Conservation (phyloP, 331 rosid genomes). For the Cydonia oblonga region DNA sequence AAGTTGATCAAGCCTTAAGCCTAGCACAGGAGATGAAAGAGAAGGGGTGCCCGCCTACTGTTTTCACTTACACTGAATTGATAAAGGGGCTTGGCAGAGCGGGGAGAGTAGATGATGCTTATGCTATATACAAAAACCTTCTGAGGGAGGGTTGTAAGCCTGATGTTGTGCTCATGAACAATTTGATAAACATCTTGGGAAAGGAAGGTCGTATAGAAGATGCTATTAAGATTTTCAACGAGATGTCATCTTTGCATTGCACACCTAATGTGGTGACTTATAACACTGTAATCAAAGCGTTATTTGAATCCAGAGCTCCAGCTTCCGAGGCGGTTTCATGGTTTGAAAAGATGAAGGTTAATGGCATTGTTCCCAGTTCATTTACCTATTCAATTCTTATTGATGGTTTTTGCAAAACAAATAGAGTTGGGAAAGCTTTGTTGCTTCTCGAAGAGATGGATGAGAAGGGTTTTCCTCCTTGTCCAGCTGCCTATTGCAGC, state of each 20-base stretch:
- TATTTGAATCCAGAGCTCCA: conserved; percentile 64
- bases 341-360: conserved; percentile 80
- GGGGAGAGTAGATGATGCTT: conserved; percentile 72
- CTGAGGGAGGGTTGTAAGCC: conserved; percentile 61
- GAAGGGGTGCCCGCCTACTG: conserved; percentile 56
- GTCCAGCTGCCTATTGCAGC: conserved; percentile 97
- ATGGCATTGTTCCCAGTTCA: conserved; percentile 62
- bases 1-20: conserved; percentile 54
- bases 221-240: conserved; percentile 47
- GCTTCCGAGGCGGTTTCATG: conserved; percentile 50
- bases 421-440: conserved; percentile 71
- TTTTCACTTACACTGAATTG: conserved; percentile 69
- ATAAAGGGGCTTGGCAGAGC: conserved; percentile 80
- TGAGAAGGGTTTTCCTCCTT: conserved; percentile 89
- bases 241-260: conserved; percentile 51
- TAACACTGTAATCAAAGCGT: conserved; percentile 61
- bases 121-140: conserved; percentile 40
- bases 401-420: conserved; percentile 86
- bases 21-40: conserved; percentile 62
- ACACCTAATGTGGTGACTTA: conserved; percentile 73
- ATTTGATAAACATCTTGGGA: conserved; percentile 67
- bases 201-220: conserved; percentile 57
- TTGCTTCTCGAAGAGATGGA: conserved; percentile 97
- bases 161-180: conserved; percentile 75
- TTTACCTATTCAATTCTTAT: conserved; percentile 84